Percentiles rank a stretch among this genome's conserved stretches.
These are phyloP conservation scores for Fusarium heterosporum DNA, from an alignment of 2,329 filamentous ascomycete genomes.

Conservation along the genomic window DNA sequence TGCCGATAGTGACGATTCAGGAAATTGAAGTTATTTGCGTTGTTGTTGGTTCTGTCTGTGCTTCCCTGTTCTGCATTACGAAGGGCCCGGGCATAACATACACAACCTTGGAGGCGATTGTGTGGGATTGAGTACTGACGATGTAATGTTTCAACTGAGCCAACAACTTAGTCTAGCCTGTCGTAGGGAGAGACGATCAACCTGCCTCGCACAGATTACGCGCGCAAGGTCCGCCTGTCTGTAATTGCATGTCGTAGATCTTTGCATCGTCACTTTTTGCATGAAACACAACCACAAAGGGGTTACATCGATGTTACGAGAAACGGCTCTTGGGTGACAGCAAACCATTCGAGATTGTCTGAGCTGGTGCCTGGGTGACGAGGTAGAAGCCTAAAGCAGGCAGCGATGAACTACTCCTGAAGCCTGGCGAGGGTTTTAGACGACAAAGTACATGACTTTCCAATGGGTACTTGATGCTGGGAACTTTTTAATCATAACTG, in stretches of 20 bases:
- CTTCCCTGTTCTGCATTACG: not conserved
- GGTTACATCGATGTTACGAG: constrained; percentile 33
- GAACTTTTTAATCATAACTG: constrained; percentile 21
- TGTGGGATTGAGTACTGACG: constrained; percentile 45
- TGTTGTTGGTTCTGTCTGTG: not conserved
- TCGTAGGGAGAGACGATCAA: constrained; percentile 5
- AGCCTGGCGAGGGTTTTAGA: constrained; percentile 17
- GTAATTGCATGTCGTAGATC: constrained; percentile 14
- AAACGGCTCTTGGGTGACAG: constrained; percentile 45
- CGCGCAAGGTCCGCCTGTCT: constrained; percentile 12
- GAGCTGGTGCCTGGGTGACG: constrained; percentile 8
- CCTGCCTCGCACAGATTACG: constrained; percentile 10
- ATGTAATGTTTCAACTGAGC: constrained; percentile 32
- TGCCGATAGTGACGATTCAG: constrained; percentile 15
- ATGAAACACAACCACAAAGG: constrained; percentile 28
- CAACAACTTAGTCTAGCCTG: constrained; percentile 1
- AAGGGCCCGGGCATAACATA: too few species aligned
- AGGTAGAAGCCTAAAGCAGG: not conserved
- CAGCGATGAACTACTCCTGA: constrained; percentile 14
- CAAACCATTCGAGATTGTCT: constrained; percentile 43
- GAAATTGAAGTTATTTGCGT: not conserved
- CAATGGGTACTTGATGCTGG: not conserved
- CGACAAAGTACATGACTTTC: constrained; percentile 25
- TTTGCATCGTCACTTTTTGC: constrained; percentile 14
- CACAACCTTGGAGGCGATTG: constrained; percentile 16